Conservation (phyloP, 1,284 basidiomycete species). For the Polyporus tsugae region DNA sequence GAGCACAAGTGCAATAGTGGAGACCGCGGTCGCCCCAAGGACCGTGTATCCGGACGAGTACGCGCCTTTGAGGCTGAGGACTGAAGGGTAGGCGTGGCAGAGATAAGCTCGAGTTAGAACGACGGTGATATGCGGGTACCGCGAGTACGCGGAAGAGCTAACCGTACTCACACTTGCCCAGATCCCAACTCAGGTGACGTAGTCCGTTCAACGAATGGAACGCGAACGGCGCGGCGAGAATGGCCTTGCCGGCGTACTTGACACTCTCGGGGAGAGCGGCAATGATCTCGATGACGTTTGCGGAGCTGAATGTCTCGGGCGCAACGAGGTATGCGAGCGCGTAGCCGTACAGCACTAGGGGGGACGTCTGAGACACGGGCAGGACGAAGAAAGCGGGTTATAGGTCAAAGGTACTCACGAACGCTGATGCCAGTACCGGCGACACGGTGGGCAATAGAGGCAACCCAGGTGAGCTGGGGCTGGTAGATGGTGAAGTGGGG, state of each 20-base stretch:
- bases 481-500: conserved; percentile 98
- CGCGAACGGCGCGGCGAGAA: conserved; percentile 86
- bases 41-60: conserved; percentile 87
- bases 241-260: conserved; percentile 79
- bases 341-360: conserved; percentile 86
- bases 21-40: conserved; percentile 80
- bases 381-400: not conserved
- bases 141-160: conserved; percentile 2
- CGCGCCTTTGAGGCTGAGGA: conserved; percentile 81
- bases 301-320: conserved; percentile 83
- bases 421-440: conserved; percentile 85
- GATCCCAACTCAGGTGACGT: conserved; percentile 93
- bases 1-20: conserved; percentile 63
- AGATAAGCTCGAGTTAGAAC: conserved; percentile 2
- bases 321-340: conserved; percentile 88
- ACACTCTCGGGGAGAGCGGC: conserved; percentile 73
- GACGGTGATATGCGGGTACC: not conserved
- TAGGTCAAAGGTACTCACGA: conserved; percentile 58
- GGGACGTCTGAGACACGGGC: not conserved
- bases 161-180: conserved; percentile 80
- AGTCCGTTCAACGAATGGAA: conserved; percentile 94
- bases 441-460: conserved; percentile 86
- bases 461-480: conserved; percentile 91
- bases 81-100: conserved; percentile 48
- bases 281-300: conserved; percentile 79